These are phyloP conservation scores for Xylaria sp. DNA, from an alignment of 2,329 filamentous ascomycete species.

Conservation along the genomic window DNA sequence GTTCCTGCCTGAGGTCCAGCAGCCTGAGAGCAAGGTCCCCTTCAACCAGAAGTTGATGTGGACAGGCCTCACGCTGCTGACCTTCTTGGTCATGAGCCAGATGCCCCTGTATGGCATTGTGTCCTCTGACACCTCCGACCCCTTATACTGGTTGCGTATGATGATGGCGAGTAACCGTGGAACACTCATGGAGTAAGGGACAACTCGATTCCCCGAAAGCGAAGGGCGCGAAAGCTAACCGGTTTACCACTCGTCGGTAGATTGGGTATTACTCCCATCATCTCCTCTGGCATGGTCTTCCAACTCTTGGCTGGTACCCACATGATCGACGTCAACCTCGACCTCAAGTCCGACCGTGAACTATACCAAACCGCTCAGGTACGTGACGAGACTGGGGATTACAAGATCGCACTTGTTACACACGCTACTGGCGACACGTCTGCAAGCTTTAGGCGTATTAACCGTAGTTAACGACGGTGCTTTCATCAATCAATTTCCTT, in stretches of 20 bases:
- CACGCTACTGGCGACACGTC: too few relatives aligned
- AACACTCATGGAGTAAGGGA: conserved; percentile 95
- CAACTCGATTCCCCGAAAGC: too few relatives aligned
- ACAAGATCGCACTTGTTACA: too few relatives aligned
- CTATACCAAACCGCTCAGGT: conserved; percentile 96
- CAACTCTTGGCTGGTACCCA: conserved; percentile 99
- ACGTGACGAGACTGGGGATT: too few relatives aligned
- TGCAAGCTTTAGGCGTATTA: too few relatives aligned
- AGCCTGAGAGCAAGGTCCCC: conserved; percentile 96
- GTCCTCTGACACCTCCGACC: conserved; percentile 97
- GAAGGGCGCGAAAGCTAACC: too few relatives aligned
- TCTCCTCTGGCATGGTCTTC: conserved; percentile 99
- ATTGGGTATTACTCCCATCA: conserved; percentile 97
- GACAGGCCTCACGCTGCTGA: conserved; percentile 91
- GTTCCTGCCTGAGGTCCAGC: conserved; percentile 98
- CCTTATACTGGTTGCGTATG: conserved; percentile 99
- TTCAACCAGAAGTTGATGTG: conserved; percentile 99
- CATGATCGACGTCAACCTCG: conserved; percentile 99
- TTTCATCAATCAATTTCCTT: too few relatives aligned
- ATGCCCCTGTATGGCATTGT: conserved; percentile 99
- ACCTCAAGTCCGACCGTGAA: conserved; percentile 99
- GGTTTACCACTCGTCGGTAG: too few relatives aligned
- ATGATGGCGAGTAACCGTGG: conserved; percentile 99
- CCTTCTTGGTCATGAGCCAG: conserved; percentile 99
- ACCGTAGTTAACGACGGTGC: too few relatives aligned